Conservation (phyloP, 805 yeast genomes). For the Candida stauntonica region DNA sequence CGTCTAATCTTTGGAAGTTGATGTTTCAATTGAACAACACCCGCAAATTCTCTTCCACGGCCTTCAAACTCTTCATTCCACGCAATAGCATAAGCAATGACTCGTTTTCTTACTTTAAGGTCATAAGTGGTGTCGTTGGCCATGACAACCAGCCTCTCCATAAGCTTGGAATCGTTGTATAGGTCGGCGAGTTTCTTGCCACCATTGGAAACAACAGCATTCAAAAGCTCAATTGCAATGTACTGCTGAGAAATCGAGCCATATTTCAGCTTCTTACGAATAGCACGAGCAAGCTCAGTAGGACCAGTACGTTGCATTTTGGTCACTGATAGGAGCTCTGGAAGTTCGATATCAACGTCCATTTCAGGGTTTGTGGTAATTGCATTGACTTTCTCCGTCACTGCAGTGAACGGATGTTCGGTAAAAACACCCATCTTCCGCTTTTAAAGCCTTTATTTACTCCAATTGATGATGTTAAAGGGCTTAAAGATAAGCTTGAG, state of each 20-base stretch:
- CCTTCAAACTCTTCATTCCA: constrained; percentile 60
- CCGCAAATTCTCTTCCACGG: constrained; percentile 42
- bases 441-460: too few species aligned
- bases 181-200: constrained; percentile 34
- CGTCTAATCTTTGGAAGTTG: constrained; percentile 35
- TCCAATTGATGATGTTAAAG: too few species aligned
- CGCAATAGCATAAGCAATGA: constrained; percentile 47
- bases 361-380: constrained; percentile 32
- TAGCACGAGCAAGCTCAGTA: constrained; percentile 83
- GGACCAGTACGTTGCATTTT: constrained; percentile 36
- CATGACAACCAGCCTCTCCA: constrained; percentile 56
- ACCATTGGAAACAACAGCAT: constrained; percentile 56
- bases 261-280: constrained; percentile 84
- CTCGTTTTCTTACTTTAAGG: constrained; percentile 42
- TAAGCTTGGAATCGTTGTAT: constrained; percentile 64
- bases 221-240: constrained; percentile 60
- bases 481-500: too few species aligned
- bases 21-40: constrained; percentile 43
- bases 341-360: constrained; percentile 33
- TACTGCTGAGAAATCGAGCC: constrained; percentile 64
- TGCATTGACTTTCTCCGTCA: constrained; percentile 59
- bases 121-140: constrained; percentile 42
- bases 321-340: constrained; percentile 31
- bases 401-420: constrained; percentile 65
- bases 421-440: constrained; percentile 50